Evolutionary conservation across 1,139 yeast species (phyloP), one percentile per base, ranked within the genome.

Genomic region (Kodamaea sp.): DNA sequence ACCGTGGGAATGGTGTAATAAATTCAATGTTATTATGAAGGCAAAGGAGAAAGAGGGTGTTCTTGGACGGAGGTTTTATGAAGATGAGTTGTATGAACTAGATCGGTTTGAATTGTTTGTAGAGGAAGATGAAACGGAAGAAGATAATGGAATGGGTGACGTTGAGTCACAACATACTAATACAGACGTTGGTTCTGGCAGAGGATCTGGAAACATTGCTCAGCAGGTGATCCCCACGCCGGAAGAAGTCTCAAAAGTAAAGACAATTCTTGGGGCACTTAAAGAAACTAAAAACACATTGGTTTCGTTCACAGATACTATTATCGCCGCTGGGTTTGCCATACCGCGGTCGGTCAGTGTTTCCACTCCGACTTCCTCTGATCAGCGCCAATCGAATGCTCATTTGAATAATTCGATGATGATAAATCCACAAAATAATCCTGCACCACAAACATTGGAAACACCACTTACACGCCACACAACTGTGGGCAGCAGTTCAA

Each of bases 1-100:
- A 11, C 88, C 87, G 0, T 87, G 95, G 95, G 94, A 84, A 59
- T 87, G 95, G 95, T 77, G 87, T 45, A 88, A 85, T 54, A 72
- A 86, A 45, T 74, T 83, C 38, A 75, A 76, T 43, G 63, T 73
- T 9, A 63, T 81, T 24, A 83, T 82, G 63, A 76, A 76, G 48
- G 71, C 70, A n/a, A 76, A 76, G 44, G 95, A 87, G 50, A 80
- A 81, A 38, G 82, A 79, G 42, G 95, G 96, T 1, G 79, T 88
- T 2, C 62, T 88, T 37, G 97, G 97, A 0, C 67, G 96, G 45
- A 78, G 82, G 28, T 76, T 84, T 34, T 84, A 80, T 55, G 92
- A 84, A 45, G 94, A 85, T 43, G 87, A 81, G 44, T 39, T 69
- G 12, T 70, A 69, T 42, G 75, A 69, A 43, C 56, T 70, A 8